phyloP scores from a whole-genome alignment of 2,329 filamentous ascomycete genomes.

The Beauveria medogensis region DNA sequence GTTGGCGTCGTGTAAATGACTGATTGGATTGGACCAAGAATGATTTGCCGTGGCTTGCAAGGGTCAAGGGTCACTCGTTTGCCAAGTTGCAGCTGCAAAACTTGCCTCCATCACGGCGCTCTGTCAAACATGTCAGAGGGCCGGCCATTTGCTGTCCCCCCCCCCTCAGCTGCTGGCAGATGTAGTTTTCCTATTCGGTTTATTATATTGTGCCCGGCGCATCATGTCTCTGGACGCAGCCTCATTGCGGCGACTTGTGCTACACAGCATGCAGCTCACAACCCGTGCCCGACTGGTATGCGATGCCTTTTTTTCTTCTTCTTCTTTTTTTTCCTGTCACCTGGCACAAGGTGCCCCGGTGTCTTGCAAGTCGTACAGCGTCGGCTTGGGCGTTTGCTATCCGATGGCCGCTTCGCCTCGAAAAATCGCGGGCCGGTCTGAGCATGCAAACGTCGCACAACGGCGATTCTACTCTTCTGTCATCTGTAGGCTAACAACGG shows the following conservation, averaged over 20 bases:
- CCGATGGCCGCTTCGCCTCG: not conserved
- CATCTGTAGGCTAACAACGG: not conserved
- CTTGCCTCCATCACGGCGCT: not conserved
- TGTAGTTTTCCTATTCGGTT: not conserved
- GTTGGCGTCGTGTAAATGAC: not conserved
- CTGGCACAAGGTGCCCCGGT: not conserved
- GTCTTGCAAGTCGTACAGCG: not conserved
- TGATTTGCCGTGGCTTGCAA: slow-evolving; percentile 9
- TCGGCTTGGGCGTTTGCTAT: not conserved
- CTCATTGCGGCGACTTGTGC: not conserved
- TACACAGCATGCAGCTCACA: not conserved
- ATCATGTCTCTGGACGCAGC: not conserved
- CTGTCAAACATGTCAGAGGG: not conserved
- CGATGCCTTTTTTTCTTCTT: not conserved
- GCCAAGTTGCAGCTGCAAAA: not conserved
- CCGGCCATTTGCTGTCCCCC: not conserved
- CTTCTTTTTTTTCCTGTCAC: not conserved
- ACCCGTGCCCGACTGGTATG: not conserved
- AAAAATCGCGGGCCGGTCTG: not conserved
- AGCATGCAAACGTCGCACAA: not conserved
- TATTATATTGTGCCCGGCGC: not conserved
- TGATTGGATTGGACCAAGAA: not conserved
- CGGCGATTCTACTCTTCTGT: not conserved
- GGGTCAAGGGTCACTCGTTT: not conserved
- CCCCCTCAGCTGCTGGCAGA: not conserved